phyloP scores from a whole-genome alignment of 352 stramenopile species.

The Globisporangium splendens region DNA sequence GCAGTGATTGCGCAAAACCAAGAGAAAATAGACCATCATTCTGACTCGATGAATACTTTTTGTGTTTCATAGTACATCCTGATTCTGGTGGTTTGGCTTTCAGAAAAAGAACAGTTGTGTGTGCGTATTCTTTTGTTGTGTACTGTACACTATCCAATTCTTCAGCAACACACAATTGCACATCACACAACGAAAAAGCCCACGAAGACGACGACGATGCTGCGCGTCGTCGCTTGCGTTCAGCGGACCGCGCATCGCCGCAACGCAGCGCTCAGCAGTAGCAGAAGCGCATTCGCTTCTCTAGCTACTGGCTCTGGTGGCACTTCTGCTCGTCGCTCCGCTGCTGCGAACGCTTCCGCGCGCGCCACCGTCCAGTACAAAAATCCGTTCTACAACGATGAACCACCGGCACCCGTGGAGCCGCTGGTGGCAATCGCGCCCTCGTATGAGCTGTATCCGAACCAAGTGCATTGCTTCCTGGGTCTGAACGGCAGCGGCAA shows the following conservation, averaged over 20 bases:
- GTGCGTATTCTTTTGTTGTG: too few relatives aligned
- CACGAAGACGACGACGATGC: too few relatives aligned
- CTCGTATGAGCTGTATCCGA: constrained; percentile 34
- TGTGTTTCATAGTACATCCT: too few relatives aligned
- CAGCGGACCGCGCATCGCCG: background rate
- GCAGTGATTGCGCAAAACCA: constrained; percentile 16
- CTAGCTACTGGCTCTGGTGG: background rate
- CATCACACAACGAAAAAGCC: too few relatives aligned
- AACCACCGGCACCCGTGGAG: background rate
- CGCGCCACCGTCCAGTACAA: constrained; percentile 3
- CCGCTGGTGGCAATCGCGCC: constrained; percentile 35
- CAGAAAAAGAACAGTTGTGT: too few relatives aligned
- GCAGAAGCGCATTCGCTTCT: background rate
- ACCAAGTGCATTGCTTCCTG: constrained; percentile 71
- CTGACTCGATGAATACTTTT: too few relatives aligned
- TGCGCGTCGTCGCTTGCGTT: background rate
- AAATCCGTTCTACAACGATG: constrained; percentile 8
- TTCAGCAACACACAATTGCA: too few relatives aligned
- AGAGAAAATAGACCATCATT: constrained; percentile 1
- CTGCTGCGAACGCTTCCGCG: background rate
- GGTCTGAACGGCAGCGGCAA: constrained; percentile 73
- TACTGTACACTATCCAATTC: too few relatives aligned
- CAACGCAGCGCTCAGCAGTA: background rate
- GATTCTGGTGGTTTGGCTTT: too few relatives aligned
- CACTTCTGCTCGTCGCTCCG: background rate